phyloP scores from a whole-genome alignment of 164 flowering plant genomes.

The Stephania japonica region DNA sequence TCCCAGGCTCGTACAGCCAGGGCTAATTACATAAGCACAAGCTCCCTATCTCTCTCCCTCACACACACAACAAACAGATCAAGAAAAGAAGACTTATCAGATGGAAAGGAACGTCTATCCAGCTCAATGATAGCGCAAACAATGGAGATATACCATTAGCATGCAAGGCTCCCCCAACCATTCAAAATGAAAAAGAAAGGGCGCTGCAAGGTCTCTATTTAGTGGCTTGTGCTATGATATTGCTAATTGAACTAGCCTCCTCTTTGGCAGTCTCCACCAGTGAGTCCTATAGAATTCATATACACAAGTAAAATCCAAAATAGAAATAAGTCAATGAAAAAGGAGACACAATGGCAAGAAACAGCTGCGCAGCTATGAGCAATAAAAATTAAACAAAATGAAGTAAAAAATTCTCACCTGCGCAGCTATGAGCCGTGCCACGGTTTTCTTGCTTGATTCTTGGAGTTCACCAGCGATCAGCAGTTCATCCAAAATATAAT shows the following conservation, averaged over 20 bases:
- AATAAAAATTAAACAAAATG: too few relatives aligned
- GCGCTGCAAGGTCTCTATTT: conserved; percentile 27
- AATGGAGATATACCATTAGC: too few relatives aligned
- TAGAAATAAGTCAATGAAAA: not conserved
- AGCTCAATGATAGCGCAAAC: too few relatives aligned
- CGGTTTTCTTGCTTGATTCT: conserved; percentile 95
- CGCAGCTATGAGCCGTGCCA: conserved; percentile 76
- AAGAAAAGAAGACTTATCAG: too few relatives aligned
- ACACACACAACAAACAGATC: too few relatives aligned
- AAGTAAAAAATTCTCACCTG: conserved; percentile 47
- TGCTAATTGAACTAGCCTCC: conserved; percentile 69
- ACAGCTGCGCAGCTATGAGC: conserved; percentile 62
- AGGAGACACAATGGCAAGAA: not conserved
- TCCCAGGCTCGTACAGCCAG: too few relatives aligned
- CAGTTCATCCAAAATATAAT: conserved; percentile 77
- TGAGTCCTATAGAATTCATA: conserved; percentile 52
- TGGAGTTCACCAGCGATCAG: conserved; percentile 92
- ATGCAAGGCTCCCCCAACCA: too few relatives aligned
- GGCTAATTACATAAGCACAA: too few relatives aligned
- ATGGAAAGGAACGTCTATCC: too few relatives aligned
- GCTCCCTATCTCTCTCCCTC: too few relatives aligned
- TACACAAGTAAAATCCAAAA: not conserved
- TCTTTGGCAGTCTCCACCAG: conserved; percentile 94
- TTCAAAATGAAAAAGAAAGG: too few relatives aligned
- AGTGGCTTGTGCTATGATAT: conserved; percentile 87